phyloP scores from a whole-genome alignment of 768 basidiomycete genomes.

The Rickenella mellea region DNA sequence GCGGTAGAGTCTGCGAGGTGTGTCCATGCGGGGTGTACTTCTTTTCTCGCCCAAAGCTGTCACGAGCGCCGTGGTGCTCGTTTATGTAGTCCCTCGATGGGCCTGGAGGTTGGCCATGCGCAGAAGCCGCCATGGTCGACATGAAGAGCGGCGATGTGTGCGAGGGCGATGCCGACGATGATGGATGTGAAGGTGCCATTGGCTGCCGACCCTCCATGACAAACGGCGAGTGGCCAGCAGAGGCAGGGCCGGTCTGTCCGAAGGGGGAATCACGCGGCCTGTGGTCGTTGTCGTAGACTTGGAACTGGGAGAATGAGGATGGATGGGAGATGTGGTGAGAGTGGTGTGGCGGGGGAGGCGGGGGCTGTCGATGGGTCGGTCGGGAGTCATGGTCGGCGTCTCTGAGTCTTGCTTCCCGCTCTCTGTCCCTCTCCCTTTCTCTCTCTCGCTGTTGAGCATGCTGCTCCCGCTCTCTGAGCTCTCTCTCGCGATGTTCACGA shows the following conservation, averaged over 20 bases:
- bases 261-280: neutral
- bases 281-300: neutral
- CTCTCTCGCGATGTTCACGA: slow-evolving; percentile 11
- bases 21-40: neutral
- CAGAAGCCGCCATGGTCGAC: neutral
- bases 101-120: neutral
- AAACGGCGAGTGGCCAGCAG: neutral
- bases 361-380: neutral
- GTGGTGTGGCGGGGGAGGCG: neutral
- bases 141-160: neutral
- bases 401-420: slow-evolving; percentile 13
- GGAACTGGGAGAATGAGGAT: neutral
- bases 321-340: neutral
- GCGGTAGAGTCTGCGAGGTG: slow-evolving; percentile 6
- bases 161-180: neutral
- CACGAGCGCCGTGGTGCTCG: neutral
- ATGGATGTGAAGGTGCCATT: neutral
- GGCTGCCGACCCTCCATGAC: too few relatives aligned
- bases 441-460: slow-evolving; percentile 13
- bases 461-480: slow-evolving; percentile 17
- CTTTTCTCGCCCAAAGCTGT: neutral
- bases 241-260: neutral
- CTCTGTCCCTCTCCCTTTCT: slow-evolving; percentile 11
- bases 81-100: neutral
- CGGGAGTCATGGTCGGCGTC: neutral